A percentile compares a stretch with the other conserved stretches of the same genome.
These are phyloP conservation scores for Tricladium varicosporioides DNA, from an alignment of 2,329 filamentous ascomycete species.

Conservation along the genomic window DNA sequence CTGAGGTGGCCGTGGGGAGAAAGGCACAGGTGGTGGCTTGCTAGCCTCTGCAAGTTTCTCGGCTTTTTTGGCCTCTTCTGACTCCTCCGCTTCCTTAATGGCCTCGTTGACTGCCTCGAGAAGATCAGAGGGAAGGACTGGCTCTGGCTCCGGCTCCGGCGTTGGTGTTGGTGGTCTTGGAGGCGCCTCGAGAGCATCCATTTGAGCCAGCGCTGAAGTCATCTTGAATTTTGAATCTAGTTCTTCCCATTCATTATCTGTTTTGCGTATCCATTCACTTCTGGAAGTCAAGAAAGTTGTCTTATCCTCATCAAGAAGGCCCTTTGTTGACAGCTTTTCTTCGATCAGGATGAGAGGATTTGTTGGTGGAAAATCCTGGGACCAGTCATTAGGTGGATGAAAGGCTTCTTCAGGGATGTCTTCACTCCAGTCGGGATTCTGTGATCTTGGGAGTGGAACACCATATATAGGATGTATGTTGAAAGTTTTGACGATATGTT, in stretches of 20 bases:
- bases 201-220: conserved; percentile 8
- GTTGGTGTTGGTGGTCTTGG: conserved; percentile 2
- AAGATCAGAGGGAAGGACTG: conserved; percentile 5
- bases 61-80: conserved; percentile 2
- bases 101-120: conserved; percentile 13
- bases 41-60: background rate
- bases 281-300: conserved; percentile 13
- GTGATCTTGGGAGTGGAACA: conserved; percentile 17
- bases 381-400: conserved; percentile 12
- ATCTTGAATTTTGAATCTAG: conserved; percentile 10
- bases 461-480: conserved; percentile 23
- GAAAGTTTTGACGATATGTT: conserved; percentile 20
- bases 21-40: conserved; percentile 10
- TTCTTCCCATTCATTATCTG: conserved; percentile 8
- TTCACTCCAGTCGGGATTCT: conserved; percentile 12
- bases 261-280: conserved; percentile 11
- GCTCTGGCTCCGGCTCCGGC: background rate
- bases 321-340: background rate
- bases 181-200: conserved; percentile 7
- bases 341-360: conserved; percentile 15
- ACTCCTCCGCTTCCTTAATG: background rate
- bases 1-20: conserved; percentile 9
- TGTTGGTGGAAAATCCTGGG: conserved; percentile 10
- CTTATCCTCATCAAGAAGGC: conserved; percentile 15
- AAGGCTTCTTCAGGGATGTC: conserved; percentile 9